Evolutionary conservation across 2,329 filamentous ascomycete genomes (phyloP), one percentile per base, ranked within the genome.

Genomic region (Alternaria sp.): DNA sequence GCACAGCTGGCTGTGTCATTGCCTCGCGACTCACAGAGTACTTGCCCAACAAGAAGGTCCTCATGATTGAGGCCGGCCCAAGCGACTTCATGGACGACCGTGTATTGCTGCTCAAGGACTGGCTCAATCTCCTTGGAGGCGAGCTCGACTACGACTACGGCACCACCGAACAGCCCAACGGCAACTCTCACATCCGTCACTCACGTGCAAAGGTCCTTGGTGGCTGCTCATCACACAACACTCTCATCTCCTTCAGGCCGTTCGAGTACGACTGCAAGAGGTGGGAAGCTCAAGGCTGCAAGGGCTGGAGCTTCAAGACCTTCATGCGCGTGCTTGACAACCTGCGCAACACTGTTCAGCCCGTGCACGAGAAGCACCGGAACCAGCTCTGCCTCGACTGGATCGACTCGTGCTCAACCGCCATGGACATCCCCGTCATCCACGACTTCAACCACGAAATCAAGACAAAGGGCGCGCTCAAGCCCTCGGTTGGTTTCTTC

Each of bases 361-460:
- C 93, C 10, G 92, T 97, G 34, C 92, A 97, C 79, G 85, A 88
- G 60, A 88, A 90, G 60, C 93, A 97, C 82, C 87, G 92, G 70
- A 97, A 97, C 82, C 91, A 97, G 84, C 86, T 97, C 53, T 96
- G 92, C 85, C 88, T 92, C 79, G 93, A 97, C 80, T 97, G 93
- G 93, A 86, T 97, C 59, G 82, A 90, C 72, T 88, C 92, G 32
- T 95, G 92, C 85, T 90, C 91, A 64, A 86, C 85, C 28, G 91
- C 93, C 25, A 85, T 96, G 81, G 82, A 90, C 75, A 93, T 97
- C 65, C 93, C 93, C 54, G 81, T 96, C 56, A 88, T 95, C 69
- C 83, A 89, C 66, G 92, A 97, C 82, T 97, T 96, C 85, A 97
- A 97, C 84, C 84, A 89, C 72, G 88, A 94, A 77, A 97, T 97